Base-by-base conservation (phyloP, 2,329 filamentous ascomycete species). In the Colletotrichum sp. region DNA sequence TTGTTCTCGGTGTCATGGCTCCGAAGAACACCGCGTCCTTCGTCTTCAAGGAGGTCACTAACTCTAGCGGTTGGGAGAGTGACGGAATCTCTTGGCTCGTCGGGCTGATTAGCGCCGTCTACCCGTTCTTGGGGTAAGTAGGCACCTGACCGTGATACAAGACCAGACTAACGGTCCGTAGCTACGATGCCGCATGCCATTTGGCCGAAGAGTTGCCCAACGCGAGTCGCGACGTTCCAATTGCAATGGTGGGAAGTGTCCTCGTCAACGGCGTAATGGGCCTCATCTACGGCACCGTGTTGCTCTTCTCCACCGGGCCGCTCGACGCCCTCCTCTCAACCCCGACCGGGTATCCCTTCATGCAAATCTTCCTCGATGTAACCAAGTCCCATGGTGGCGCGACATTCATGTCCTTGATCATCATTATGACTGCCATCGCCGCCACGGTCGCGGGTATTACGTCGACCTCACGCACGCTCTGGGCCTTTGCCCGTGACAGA, bases 201-300 rank as follows among this genome's bases (percentile, higher is more conserved):
- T 26, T 84, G 13, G 80, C 83, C 5, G 83, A 84, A 38, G 83
- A 84, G 38, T 78, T 84, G 21, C 83, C 81, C 5, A 74, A 84
- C 21, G 80, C 83, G 0, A 81, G 78, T n/a, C 80, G 82, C 0
- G 81, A 83, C 26, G 83, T 84, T 0, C 83, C 83, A 0, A 43
- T 83, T 7, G 83, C 83, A 8, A 84, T 84, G 82, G 77, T 85
- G 0, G 82, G 82, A 6, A 82, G 81, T 52, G 81, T 83, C 3
- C 67, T 83, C 0, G 79, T 87, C 48, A 89, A 89, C 66, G 87
- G 87, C 0, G 65, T 89, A 1, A 83, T 89, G 64, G 88, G 87
- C 5, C 80, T 89, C 3, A 80, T 81, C 5, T 88, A 85, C 76
- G 82, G 81, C 36, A 81, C 87, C 68, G 80, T 88, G 8, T 79